phyloP scores from a whole-genome alignment of 2,329 filamentous ascomycete species.

The Xylaria multiplex region DNA sequence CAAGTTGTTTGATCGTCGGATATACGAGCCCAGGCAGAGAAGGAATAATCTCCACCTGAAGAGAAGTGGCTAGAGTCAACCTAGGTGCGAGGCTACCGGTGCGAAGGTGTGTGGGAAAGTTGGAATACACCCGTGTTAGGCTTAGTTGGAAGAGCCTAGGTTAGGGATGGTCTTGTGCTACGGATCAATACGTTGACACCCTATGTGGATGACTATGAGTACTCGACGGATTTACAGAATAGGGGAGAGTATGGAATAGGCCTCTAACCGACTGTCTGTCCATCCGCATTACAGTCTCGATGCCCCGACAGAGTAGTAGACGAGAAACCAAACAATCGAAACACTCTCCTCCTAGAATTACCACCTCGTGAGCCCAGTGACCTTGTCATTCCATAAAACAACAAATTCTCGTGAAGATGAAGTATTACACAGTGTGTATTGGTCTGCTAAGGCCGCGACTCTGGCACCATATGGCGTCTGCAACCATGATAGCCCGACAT shows the following conservation, averaged over 20 bases:
- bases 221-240: slow-evolving; percentile 15
- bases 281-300: slow-evolving; percentile 17
- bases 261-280: slow-evolving; percentile 26
- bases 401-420: not conserved
- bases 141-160: slow-evolving; percentile 17
- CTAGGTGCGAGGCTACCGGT: slow-evolving; percentile 17
- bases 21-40: slow-evolving; percentile 21
- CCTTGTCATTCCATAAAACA: not conserved
- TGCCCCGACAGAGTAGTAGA: slow-evolving; percentile 26
- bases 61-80: slow-evolving; percentile 19
- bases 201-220: slow-evolving; percentile 15
- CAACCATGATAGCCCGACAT: slow-evolving; percentile 24
- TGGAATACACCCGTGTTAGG: slow-evolving; percentile 22
- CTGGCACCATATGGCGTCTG: slow-evolving; percentile 9
- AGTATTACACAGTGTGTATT: slow-evolving; percentile 11
- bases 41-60: slow-evolving; percentile 18
- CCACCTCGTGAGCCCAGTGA: slow-evolving; percentile 8
- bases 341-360: slow-evolving; percentile 13
- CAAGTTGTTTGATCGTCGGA: slow-evolving; percentile 33
- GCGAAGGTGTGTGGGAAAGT: slow-evolving; percentile 16
- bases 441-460: not conserved
- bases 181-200: slow-evolving; percentile 29
- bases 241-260: slow-evolving; percentile 36
- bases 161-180: slow-evolving; percentile 23
- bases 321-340: slow-evolving; percentile 29